Evolutionary conservation across 441 rosid genomes (phyloP).

Genomic region (Breynia disticha): DNA sequence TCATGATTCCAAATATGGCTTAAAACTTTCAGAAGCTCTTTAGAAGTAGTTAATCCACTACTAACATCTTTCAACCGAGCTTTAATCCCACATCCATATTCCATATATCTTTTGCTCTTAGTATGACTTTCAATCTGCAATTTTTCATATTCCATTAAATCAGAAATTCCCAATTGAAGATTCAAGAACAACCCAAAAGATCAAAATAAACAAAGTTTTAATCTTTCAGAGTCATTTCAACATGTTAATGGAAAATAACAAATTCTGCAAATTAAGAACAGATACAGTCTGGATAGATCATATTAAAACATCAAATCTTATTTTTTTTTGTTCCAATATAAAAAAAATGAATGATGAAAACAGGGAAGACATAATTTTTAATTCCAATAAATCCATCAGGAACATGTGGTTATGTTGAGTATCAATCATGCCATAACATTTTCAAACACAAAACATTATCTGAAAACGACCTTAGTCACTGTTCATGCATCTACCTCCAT

Average conservation of each 20-base stretch:
- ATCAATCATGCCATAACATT: neutral
- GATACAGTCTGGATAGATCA: too few relatives aligned
- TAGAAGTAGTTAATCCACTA: conserved; percentile 52
- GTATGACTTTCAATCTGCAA: conserved; percentile 41
- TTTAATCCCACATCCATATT: conserved; percentile 20
- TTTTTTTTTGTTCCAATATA: too few relatives aligned
- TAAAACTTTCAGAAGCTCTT: conserved; percentile 70
- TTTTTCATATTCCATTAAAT: neutral
- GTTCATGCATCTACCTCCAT: conserved; percentile 32
- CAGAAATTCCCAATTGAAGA: neutral
- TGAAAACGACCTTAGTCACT: neutral
- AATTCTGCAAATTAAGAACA: too few relatives aligned
- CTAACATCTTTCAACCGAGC: conserved; percentile 50
- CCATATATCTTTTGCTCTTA: conserved; percentile 22
- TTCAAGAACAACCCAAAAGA: neutral
- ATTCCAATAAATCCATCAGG: neutral
- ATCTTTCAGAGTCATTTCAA: too few relatives aligned
- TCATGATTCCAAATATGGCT: conserved; percentile 45
- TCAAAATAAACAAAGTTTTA: neutral
- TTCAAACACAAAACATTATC: neutral
- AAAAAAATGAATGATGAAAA: too few relatives aligned
- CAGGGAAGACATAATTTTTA: too few relatives aligned
- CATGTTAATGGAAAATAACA: too few relatives aligned
- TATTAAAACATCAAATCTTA: too few relatives aligned
- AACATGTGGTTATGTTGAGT: neutral